phyloP scores from a whole-genome alignment of 768 basidiomycete species.

The Agrocybe chaxingu region DNA sequence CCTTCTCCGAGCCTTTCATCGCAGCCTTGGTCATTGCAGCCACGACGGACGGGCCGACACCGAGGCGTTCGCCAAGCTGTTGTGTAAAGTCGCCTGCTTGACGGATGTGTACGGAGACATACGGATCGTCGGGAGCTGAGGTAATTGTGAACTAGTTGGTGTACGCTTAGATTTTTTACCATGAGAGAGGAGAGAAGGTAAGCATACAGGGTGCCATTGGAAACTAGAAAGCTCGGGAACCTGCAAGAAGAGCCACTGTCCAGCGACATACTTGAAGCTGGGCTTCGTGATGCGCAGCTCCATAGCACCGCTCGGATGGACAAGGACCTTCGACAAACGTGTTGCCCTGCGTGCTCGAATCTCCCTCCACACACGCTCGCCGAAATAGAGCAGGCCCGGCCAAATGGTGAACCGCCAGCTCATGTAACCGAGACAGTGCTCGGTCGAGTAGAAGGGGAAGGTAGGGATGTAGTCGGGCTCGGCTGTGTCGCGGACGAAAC shows the following conservation, averaged over 20 bases:
- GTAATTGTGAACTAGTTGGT: conserved; percentile 82
- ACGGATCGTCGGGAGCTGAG: conserved; percentile 92
- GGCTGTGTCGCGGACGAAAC: conserved; percentile 85
- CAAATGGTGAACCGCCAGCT: conserved; percentile 93
- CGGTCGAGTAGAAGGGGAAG: conserved; percentile 86
- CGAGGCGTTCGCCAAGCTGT: conserved; percentile 81
- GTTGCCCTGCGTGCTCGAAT: conserved; percentile 78
- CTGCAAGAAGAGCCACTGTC: conserved; percentile 90
- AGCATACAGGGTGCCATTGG: conserved; percentile 96
- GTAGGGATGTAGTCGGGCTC: conserved; percentile 62
- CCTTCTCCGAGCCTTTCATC: conserved; percentile 73
- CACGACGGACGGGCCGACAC: conserved; percentile 74
- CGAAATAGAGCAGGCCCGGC: conserved; percentile 87
- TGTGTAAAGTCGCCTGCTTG: conserved; percentile 90
- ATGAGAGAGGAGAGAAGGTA: conserved; percentile 1
- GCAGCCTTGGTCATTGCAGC: conserved; percentile 76
- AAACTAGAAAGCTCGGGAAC: conserved; percentile 79
- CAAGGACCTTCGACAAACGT: conserved; percentile 77
- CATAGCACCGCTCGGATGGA: conserved; percentile 92
- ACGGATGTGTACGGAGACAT: conserved; percentile 88
- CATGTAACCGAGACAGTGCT: conserved; percentile 89
- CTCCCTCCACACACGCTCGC: conserved; percentile 82
- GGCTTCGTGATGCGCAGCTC: conserved; percentile 91
- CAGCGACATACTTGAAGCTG: conserved; percentile 86
- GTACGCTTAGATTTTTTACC: neutral